A percentile compares a stretch with the other conserved stretches of the same genome.
Evolutionary conservation across 1,284 basidiomycete genomes (phyloP).

Genomic region (Trametes versicolor): DNA sequence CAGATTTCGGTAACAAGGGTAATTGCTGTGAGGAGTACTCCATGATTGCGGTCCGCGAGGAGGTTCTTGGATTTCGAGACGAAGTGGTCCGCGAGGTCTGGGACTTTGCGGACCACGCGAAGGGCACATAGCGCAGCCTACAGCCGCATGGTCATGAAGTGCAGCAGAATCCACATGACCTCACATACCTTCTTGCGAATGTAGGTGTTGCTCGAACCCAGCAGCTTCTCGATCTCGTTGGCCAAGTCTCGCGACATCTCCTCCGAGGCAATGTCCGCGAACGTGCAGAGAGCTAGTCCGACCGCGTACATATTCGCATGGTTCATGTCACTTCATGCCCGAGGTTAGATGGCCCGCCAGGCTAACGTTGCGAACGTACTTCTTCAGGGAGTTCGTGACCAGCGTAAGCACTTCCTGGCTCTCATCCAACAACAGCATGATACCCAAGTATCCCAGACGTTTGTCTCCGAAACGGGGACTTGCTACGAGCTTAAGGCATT

Average conservation of each 20-base stretch:
- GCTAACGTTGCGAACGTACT: conserved; percentile 64
- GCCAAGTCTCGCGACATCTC: conserved; percentile 98
- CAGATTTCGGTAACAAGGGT: conserved; percentile 98
- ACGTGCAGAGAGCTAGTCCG: conserved; percentile 96
- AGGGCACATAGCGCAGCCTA: conserved; percentile 98
- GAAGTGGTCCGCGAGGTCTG: conserved; percentile 96
- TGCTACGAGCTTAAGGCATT: conserved; percentile 99
- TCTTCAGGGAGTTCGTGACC: conserved; percentile 98
- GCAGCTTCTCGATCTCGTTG: conserved; percentile 97
- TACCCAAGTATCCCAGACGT: conserved; percentile 95
- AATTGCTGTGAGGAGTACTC: conserved; percentile 92
- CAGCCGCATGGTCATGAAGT: conserved; percentile 9
- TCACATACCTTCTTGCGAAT: conserved; percentile 93
- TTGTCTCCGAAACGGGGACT: conserved; percentile 98
- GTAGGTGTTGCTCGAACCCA: conserved; percentile 98
- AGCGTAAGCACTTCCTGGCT: conserved; percentile 98
- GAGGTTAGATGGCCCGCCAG: conserved; percentile 13
- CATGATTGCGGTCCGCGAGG: conserved; percentile 96
- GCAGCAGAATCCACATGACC: background rate
- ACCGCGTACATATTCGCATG: conserved; percentile 99
- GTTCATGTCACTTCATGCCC: conserved; percentile 93
- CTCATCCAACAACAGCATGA: conserved; percentile 98
- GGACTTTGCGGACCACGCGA: conserved; percentile 95
- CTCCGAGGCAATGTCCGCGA: conserved; percentile 99
- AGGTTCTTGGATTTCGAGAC: conserved; percentile 89